These are phyloP conservation scores for Malus sieversii DNA, from an alignment of 306 rosid species.

Conservation along the genomic window DNA sequence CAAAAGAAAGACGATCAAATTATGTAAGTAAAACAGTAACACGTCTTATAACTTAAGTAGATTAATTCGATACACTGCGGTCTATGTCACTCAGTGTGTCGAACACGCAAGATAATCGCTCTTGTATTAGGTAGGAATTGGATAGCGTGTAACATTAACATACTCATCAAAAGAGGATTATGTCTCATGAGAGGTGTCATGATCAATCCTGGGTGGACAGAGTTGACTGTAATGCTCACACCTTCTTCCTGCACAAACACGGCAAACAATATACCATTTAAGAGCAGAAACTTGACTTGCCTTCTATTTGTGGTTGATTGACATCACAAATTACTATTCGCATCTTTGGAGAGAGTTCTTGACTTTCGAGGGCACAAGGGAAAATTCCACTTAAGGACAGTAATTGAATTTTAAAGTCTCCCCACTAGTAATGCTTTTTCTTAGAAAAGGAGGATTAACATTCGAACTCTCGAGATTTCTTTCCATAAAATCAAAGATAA, in stretches of 20 bases:
- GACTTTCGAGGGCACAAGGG: no score
- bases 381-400: no score
- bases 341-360: not conserved
- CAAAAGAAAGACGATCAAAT: not conserved
- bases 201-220: slow-evolving; percentile 89
- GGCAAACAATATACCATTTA: not conserved
- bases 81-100: not conserved
- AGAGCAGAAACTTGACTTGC: not conserved
- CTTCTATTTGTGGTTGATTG: not conserved
- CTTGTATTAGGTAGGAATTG: not conserved
- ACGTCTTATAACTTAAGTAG: not conserved
- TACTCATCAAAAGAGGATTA: slow-evolving; percentile 65
- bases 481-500: no score
- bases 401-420: no score
- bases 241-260: slow-evolving; percentile 65
- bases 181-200: slow-evolving; percentile 97
- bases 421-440: no score
- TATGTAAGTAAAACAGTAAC: not conserved
- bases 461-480: no score
- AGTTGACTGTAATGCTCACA: slow-evolving; percentile 62
- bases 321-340: not conserved
- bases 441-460: no score
- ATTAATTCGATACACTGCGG: not conserved
- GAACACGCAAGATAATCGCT: not conserved
- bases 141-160: slow-evolving; percentile 1